phyloP scores from a whole-genome alignment of 2,329 filamentous ascomycete species.

The Botrytis fragariae region DNA sequence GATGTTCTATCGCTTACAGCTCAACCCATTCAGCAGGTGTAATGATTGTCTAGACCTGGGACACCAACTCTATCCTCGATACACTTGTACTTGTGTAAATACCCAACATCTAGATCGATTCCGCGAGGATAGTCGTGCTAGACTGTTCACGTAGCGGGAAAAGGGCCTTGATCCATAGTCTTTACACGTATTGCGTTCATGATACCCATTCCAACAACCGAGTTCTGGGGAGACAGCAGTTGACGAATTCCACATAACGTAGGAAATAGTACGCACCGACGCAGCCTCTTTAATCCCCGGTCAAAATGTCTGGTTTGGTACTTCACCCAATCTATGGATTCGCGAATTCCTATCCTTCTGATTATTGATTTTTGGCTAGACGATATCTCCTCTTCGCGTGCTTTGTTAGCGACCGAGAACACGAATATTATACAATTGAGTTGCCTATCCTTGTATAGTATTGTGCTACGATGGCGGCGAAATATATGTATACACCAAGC shows the following conservation, averaged over 20 bases:
- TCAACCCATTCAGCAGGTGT: conserved; percentile 54
- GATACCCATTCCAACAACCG: conserved; percentile 56
- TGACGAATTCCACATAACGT: conserved; percentile 54
- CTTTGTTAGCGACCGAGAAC: conserved; percentile 56
- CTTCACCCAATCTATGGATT: conserved; percentile 52
- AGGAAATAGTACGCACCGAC: conserved; percentile 54
- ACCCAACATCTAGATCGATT: conserved; percentile 47
- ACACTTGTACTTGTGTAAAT: conserved; percentile 56
- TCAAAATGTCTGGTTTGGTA: conserved; percentile 64
- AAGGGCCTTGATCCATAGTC: conserved; percentile 60
- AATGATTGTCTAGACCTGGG: conserved; percentile 63
- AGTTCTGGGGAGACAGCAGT: conserved; percentile 59
- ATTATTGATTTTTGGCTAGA: conserved; percentile 58
- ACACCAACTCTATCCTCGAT: conserved; percentile 58
- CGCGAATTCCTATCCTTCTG: conserved; percentile 47
- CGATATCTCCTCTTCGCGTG: conserved; percentile 56
- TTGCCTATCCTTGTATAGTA: conserved; percentile 52
- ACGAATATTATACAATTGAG: conserved; percentile 50
- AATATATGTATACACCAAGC: conserved; percentile 57
- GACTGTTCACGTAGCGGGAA: conserved; percentile 65
- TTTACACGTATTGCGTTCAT: conserved; percentile 58
- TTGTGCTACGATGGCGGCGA: conserved; percentile 52
- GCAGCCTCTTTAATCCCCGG: conserved; percentile 55
- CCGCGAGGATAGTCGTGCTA: conserved; percentile 53
- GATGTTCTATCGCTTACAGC: conserved; percentile 61